Evolutionary conservation across 371 early-diverging fungal species (phyloP).

Genomic region (Circinella umbellata): DNA sequence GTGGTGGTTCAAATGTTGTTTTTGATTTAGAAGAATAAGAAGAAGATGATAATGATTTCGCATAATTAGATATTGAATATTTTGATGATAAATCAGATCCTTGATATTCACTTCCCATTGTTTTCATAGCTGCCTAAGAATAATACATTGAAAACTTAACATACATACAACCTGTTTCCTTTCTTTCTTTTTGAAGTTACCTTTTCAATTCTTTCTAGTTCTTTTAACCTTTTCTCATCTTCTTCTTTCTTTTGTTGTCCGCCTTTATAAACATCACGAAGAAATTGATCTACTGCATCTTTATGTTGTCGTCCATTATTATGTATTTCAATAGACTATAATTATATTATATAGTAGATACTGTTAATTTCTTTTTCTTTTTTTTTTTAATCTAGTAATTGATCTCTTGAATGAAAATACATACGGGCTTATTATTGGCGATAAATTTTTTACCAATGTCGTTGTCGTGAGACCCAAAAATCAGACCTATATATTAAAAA

Average conservation of each 20-base stretch:
- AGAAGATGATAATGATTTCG: neutral
- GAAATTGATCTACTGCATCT: constrained; percentile 67
- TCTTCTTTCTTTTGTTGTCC: constrained; percentile 61
- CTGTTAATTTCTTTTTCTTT: neutral
- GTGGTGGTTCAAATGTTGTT: constrained; percentile 18
- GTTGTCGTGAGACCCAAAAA: constrained; percentile 77
- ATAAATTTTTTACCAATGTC: constrained; percentile 73
- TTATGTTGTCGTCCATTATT: constrained; percentile 74
- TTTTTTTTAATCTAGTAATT: neutral
- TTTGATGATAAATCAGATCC: constrained; percentile 4
- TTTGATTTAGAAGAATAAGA: constrained; percentile 10
- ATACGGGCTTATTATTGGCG: constrained; percentile 75
- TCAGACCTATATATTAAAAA: constrained; percentile 59
- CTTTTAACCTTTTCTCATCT: constrained; percentile 51
- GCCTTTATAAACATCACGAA: constrained; percentile 68
- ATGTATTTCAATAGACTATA: constrained; percentile 56
- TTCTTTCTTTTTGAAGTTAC: constrained; percentile 28
- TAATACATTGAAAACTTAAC: neutral
- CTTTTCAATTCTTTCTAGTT: constrained; percentile 68
- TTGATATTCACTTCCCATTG: neutral
- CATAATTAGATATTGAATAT: constrained; percentile 1
- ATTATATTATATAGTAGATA: neutral
- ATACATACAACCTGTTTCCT: no score
- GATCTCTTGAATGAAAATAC: constrained; percentile 11
- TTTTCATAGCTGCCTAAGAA: constrained; percentile 13